These are phyloP conservation scores for Gaeumannomyces tritici DNA, from an alignment of 2,329 filamentous ascomycete genomes.

Conservation along the genomic window DNA sequence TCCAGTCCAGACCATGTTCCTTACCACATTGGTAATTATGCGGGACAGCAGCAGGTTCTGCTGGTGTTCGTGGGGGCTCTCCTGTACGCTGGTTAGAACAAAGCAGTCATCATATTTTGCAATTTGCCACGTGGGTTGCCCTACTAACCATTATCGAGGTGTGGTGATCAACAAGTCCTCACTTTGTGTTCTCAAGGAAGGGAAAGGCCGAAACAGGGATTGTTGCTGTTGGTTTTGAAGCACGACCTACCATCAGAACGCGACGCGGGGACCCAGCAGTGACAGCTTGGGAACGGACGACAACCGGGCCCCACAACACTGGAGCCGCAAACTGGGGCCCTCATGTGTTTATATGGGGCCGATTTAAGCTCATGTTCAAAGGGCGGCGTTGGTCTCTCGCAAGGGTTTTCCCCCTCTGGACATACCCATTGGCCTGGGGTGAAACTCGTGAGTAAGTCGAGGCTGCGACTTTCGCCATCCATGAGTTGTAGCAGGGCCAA, in stretches of 20 bases:
- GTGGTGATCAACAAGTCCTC: background rate
- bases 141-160: background rate
- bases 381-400: too few species aligned
- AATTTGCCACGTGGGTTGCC: background rate
- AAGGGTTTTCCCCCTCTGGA: too few species aligned
- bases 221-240: background rate
- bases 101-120: background rate
- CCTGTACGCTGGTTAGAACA: slow-evolving; percentile 35
- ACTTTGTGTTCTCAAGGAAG: too few species aligned
- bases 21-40: slow-evolving; percentile 94
- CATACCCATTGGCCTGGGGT: too few species aligned
- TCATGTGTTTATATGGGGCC: background rate
- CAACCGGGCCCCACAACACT: background rate
- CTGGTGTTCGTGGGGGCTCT: slow-evolving; percentile 96
- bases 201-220: too few species aligned
- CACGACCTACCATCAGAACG: background rate
- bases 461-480: slow-evolving; percentile 11
- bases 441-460: slow-evolving; percentile 13
- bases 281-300: too few species aligned
- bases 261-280: too few species aligned
- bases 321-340: background rate
- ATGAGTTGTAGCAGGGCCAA: slow-evolving; percentile 13
- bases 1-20: slow-evolving; percentile 24
- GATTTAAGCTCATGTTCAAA: too few species aligned
- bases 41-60: slow-evolving; percentile 87